phyloP scores from a whole-genome alignment of 139 green algal genomes.

The Nannochloris sp. region DNA sequence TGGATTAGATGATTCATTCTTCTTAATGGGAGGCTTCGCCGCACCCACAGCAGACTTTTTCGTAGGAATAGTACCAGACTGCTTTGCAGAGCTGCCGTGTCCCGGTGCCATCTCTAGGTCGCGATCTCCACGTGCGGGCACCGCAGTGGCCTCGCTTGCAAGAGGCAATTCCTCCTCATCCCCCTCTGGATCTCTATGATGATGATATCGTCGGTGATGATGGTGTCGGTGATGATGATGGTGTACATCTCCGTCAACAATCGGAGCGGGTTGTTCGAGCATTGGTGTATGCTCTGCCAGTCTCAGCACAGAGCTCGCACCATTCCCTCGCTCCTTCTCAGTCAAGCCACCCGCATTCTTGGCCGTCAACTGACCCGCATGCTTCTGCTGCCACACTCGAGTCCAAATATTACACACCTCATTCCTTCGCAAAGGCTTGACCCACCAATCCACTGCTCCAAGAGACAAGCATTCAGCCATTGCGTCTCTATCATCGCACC shows the following conservation, averaged over 20 bases:
- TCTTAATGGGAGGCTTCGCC: neutral
- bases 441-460: conserved; percentile 77
- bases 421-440: conserved; percentile 76
- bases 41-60: neutral
- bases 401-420: conserved; percentile 81
- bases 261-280: neutral
- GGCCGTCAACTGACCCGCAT: neutral
- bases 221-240: conserved; percentile 4
- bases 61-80: neutral
- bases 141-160: too few species aligned
- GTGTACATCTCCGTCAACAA: neutral
- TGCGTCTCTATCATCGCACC: conserved; percentile 47
- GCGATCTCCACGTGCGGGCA: too few species aligned
- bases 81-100: too few species aligned
- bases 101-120: too few species aligned
- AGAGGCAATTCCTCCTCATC: too few species aligned
- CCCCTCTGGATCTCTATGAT: too few species aligned
- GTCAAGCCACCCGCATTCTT: neutral
- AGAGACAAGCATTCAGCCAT: conserved; percentile 66
- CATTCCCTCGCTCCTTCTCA: conserved; percentile 18
- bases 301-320: conserved; percentile 27
- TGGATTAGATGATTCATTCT: neutral
- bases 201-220: neutral
- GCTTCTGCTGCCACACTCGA: conserved; percentile 62
- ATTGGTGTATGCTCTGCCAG: neutral